Evolutionary conservation across 108 stramenopile genomes (phyloP).

Genomic region (Cylindrotheca fusiformis): DNA sequence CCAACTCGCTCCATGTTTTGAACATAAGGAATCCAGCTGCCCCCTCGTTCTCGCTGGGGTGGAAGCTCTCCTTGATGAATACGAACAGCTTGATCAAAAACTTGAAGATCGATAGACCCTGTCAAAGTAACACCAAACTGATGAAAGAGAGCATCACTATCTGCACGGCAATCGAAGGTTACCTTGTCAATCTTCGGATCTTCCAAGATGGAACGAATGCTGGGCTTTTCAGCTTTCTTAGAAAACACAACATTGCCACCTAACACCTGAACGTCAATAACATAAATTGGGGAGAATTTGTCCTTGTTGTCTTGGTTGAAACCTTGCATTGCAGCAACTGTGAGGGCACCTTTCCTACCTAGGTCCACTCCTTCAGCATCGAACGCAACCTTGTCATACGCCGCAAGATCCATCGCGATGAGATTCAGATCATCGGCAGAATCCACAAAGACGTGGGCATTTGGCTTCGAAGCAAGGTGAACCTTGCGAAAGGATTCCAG

Average conservation of each 20-base stretch:
- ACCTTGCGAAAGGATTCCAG: too few relatives aligned
- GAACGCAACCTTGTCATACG: neutral
- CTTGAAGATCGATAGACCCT: too few relatives aligned
- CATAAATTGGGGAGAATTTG: neutral
- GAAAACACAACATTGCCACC: neutral
- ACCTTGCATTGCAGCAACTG: neutral
- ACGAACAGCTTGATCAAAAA: too few relatives aligned
- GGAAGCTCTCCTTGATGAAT: too few relatives aligned
- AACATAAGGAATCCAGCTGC: too few relatives aligned
- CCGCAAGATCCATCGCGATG: neutral
- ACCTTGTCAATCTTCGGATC: neutral
- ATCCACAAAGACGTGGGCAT: too few relatives aligned
- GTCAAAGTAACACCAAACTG: too few relatives aligned
- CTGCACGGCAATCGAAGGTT: neutral
- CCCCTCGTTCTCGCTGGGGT: too few relatives aligned
- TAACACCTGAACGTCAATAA: neutral
- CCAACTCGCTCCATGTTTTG: too few relatives aligned
- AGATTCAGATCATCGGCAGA: too few relatives aligned
- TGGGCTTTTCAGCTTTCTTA: neutral
- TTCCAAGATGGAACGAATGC: constrained; percentile 1
- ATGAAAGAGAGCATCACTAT: neutral
- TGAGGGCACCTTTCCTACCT: neutral
- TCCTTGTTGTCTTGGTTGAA: neutral
- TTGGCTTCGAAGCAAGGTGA: too few relatives aligned
- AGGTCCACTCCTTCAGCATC: neutral